Evolutionary conservation across 257 asterid species (phyloP).

Genomic region (Avicennia marina): DNA sequence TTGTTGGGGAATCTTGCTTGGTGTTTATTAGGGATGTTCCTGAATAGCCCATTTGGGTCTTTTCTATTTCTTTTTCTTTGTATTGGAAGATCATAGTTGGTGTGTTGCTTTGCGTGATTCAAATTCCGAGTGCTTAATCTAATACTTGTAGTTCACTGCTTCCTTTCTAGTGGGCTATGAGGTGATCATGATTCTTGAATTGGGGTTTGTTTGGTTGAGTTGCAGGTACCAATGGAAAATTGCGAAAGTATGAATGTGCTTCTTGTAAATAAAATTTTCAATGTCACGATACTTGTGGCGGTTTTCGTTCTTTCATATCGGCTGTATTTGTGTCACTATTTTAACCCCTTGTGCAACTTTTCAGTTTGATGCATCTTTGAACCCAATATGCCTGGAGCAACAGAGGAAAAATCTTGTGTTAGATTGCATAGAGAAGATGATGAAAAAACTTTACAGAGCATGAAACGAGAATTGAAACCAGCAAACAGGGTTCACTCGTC

Average conservation of each 20-base stretch:
- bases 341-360: slow-evolving; percentile 9
- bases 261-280: slow-evolving; percentile 11
- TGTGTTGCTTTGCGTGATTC: slow-evolving; percentile 12
- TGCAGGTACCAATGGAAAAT: slow-evolving; percentile 14
- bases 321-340: background rate
- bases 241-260: background rate
- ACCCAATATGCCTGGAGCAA: slow-evolving; percentile 49
- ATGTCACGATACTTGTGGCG: background rate
- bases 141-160: slow-evolving; percentile 12
- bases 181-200: slow-evolving; percentile 28
- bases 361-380: slow-evolving; percentile 30
- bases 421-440: slow-evolving; percentile 30
- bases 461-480: slow-evolving; percentile 43
- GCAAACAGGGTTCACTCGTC: slow-evolving; percentile 28
- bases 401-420: slow-evolving; percentile 29
- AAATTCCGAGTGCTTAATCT: slow-evolving; percentile 17
- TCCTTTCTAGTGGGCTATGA: slow-evolving; percentile 16
- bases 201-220: slow-evolving; percentile 35
- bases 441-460: slow-evolving; percentile 30
- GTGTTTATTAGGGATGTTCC: slow-evolving; percentile 16
- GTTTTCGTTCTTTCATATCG: slow-evolving; percentile 6
- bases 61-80: background rate
- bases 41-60: slow-evolving; percentile 15
- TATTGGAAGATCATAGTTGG: slow-evolving; percentile 3
- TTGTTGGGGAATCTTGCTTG: slow-evolving; percentile 23